Conservation (phyloP, 2,329 filamentous ascomycete species). For the Hymenoscyphus scutula region DNA sequence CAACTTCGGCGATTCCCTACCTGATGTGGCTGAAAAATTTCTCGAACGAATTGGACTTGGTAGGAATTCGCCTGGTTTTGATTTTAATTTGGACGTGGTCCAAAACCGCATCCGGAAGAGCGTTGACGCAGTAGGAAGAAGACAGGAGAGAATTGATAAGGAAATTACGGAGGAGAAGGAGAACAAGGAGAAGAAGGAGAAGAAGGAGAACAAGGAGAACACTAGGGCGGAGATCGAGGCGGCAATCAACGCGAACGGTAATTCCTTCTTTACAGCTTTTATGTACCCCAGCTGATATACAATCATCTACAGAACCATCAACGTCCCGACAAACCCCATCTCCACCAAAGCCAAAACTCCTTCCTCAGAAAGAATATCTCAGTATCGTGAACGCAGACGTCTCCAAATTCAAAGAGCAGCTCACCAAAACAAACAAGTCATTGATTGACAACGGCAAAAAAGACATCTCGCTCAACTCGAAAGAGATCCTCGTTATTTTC, state of each 20-base stretch:
- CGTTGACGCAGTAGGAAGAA: not conserved
- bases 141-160: not conserved
- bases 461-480: constrained; percentile 69
- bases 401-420: constrained; percentile 70
- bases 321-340: constrained; percentile 21
- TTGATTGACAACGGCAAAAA: constrained; percentile 71
- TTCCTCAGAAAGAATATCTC: constrained; percentile 80
- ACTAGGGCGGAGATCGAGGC: no score
- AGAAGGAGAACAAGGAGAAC: no score
- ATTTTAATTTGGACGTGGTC: not conserved
- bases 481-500: constrained; percentile 63
- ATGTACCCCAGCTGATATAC: constrained; percentile 13
- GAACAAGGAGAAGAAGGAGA: not conserved
- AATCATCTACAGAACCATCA: constrained; percentile 36
- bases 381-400: constrained; percentile 73
- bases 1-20: constrained; percentile 89
- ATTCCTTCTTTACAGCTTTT: constrained; percentile 19
- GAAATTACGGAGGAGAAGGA: not conserved
- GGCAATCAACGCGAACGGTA: constrained; percentile 59
- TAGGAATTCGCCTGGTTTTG: constrained; percentile 43
- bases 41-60: constrained; percentile 86
- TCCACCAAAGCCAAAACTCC: constrained; percentile 48
- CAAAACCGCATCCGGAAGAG: not conserved
- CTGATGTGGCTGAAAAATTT: constrained; percentile 88
- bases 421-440: constrained; percentile 70